These are phyloP conservation scores for Ceratobasidium sp. DNA, from an alignment of 1,284 basidiomycete genomes.

Conservation along the genomic window DNA sequence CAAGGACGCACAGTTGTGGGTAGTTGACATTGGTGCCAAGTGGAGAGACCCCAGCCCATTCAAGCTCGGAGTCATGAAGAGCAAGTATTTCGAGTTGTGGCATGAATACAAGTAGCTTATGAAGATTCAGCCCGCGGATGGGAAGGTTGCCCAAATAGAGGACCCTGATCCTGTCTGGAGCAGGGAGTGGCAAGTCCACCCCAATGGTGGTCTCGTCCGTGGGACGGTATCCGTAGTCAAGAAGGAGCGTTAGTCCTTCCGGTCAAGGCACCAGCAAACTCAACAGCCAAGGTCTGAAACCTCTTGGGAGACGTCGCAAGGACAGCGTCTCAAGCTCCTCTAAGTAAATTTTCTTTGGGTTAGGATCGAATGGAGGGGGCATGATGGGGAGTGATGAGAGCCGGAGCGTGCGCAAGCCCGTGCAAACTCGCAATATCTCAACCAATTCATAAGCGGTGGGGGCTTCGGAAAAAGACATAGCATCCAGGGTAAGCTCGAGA, in stretches of 20 bases:
- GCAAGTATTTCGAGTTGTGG: neutral
- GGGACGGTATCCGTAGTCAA: neutral
- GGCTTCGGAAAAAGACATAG: too few species aligned
- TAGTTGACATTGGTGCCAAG: too few species aligned
- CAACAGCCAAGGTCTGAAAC: neutral
- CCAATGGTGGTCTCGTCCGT: neutral
- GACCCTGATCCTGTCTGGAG: neutral
- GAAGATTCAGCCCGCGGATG: neutral
- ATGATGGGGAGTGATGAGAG: neutral
- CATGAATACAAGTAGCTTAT: neutral
- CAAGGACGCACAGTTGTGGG: too few species aligned
- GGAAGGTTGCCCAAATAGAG: neutral
- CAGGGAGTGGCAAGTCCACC: neutral
- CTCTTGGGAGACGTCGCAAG: neutral
- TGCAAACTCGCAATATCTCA: neutral
- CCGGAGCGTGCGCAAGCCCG: neutral
- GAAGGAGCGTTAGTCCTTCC: neutral
- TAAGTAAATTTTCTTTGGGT: neutral
- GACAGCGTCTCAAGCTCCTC: neutral
- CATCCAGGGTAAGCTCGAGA: neutral
- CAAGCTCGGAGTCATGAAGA: neutral
- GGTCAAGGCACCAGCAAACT: neutral
- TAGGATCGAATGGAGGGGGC: neutral
- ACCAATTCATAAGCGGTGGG: neutral
- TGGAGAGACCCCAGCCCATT: neutral